These are phyloP conservation scores for Fomes fomentarius DNA, from an alignment of 1,284 basidiomycete species.

Conservation along the genomic window DNA sequence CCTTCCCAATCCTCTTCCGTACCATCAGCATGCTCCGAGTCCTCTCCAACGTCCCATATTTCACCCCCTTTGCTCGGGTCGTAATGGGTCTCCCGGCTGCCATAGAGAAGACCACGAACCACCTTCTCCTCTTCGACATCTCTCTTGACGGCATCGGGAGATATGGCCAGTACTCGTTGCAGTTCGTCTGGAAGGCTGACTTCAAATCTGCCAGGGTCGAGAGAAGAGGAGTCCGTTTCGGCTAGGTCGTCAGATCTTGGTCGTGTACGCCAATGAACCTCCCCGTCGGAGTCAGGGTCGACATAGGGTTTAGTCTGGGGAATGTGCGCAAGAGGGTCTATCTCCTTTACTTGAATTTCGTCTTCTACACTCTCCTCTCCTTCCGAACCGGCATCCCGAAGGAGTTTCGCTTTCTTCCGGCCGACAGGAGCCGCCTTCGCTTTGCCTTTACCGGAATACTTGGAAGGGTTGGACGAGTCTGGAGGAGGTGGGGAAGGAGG, in stretches of 20 bases:
- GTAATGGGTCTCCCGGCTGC: constrained; percentile 57
- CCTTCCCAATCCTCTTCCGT: constrained; percentile 81
- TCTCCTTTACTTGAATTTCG: constrained; percentile 34
- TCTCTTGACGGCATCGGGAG: constrained; percentile 39
- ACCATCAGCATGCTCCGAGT: constrained; percentile 42
- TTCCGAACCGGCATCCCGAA: constrained; percentile 24
- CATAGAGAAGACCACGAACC: constrained; percentile 61
- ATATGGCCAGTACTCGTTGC: constrained; percentile 62
- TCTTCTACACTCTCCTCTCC: constrained; percentile 35
- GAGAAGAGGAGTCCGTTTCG: constrained; percentile 2
- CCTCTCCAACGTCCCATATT: constrained; percentile 79
- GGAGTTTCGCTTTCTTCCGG: constrained; percentile 45
- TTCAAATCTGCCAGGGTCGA: constrained; percentile 43
- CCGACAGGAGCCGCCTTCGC: constrained; percentile 30
- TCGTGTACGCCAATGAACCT: constrained; percentile 18
- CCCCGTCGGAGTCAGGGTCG: constrained; percentile 35
- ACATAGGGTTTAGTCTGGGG: constrained; percentile 4
- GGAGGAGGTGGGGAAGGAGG: constrained; percentile 69
- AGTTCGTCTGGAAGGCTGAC: constrained; percentile 70
- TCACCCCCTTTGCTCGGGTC: constrained; percentile 66
- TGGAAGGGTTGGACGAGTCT: constrained; percentile 32
- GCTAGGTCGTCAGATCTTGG: constrained; percentile 8
- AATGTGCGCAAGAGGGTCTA: constrained; percentile 31
- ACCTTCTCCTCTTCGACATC: constrained; percentile 55
- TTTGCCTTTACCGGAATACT: constrained; percentile 42